Evolutionary conservation across 1,139 yeast genomes (phyloP), one percentile per base, ranked within the genome.

Genomic region (Yamadazyma mexicana): DNA sequence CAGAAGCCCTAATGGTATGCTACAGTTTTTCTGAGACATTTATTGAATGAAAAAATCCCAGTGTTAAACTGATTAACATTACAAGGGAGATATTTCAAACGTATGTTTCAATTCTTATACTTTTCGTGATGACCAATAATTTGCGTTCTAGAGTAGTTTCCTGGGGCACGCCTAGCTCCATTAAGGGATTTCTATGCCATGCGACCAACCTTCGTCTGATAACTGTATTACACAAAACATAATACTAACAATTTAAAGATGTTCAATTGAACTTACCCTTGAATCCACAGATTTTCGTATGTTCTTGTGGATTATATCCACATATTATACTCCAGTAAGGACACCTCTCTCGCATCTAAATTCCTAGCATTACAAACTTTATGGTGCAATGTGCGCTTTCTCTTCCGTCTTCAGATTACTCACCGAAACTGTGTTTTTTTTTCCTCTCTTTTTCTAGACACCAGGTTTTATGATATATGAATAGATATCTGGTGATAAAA

Each of bases 141-240:
- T 72, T 72, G 77, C 77, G 77, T 71, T 72, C 73, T 61, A 71
- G 75, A 65, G 71, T 60, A 51, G 46, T 43, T 45, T 47, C 49
- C 57, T 53, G 77, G 62, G 58, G 70, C 77, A 64, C 58, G 77
- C 77, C 77, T 69, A 66, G 76, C 70, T 68, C 65, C 75, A 57
- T 52, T 46, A 52, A 54, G 66, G 66, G 54, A 55, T 34, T 42
- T 45, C 42, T 46, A 55, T 54, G 54, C 34, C 53, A 70, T 71
- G 77, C 76, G 75, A 71, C 75, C 74, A 70, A 46, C 47, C 47
- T 29, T 18, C 38, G 39, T 34, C 45, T 46, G 49, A 38, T 35
- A 17, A 11, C 5, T 10, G 7, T 18, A 15, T 11, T 20, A 30
- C 22, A 17, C 15, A 31, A 31, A 22, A 20, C 17, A 30, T 11